A percentile compares a stretch with the other conserved stretches of the same genome.
Conservation (phyloP, 352 stramenopile species). For the Globisporangium okanoganense region DNA sequence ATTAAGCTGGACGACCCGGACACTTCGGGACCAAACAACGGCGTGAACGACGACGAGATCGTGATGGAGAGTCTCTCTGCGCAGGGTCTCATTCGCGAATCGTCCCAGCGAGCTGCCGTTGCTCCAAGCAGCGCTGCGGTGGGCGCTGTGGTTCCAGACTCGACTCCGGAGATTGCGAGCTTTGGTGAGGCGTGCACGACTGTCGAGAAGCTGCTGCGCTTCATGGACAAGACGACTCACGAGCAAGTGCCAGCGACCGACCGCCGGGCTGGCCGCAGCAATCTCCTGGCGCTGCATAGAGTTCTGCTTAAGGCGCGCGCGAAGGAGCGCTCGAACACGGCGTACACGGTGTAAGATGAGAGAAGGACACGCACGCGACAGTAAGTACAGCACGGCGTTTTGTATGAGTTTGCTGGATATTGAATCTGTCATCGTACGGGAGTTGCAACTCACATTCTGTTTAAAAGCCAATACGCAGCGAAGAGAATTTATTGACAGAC, state of each 20-base stretch:
- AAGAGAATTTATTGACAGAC: neutral
- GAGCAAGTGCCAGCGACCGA: slow-evolving; percentile 27
- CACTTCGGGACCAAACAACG: slow-evolving; percentile 8
- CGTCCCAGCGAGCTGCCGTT: slow-evolving; percentile 22
- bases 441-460: neutral
- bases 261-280: slow-evolving; percentile 36
- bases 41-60: slow-evolving; percentile 53
- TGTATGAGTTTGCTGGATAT: neutral
- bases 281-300: slow-evolving; percentile 46
- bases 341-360: slow-evolving; percentile 18
- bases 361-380: neutral
- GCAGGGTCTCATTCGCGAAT: slow-evolving; percentile 51
- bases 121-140: neutral
- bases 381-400: neutral
- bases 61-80: slow-evolving; percentile 54
- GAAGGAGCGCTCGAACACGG: slow-evolving; percentile 28
- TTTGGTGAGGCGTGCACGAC: slow-evolving; percentile 32
- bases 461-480: neutral
- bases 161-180: slow-evolving; percentile 26
- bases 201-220: slow-evolving; percentile 43
- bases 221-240: slow-evolving; percentile 24
- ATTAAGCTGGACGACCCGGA: slow-evolving; percentile 43
- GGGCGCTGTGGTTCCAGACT: slow-evolving; percentile 15
- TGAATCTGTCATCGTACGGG: neutral
- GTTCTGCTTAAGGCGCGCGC: slow-evolving; percentile 45